Evolutionary conservation across 495 filamentous ascomycete genomes (phyloP), one percentile per base, ranked within the genome.

Genomic region (Cairneyella variabilis): DNA sequence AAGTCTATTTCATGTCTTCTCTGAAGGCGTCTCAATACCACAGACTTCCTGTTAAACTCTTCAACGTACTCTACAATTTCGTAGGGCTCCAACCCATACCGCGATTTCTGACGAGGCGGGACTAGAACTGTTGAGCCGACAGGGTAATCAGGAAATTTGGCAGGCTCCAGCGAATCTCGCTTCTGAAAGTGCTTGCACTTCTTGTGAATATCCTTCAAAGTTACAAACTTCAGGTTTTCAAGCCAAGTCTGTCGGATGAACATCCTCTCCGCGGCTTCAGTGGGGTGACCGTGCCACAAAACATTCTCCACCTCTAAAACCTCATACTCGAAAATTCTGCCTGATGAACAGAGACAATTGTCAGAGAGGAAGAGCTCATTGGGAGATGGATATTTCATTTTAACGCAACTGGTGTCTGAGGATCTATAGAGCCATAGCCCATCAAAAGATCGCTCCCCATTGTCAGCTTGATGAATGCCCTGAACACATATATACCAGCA

Each of bases 331-430:
- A 73, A 56, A n/a, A 85, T 70, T 68, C 23, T 26, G 17, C 12
- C 21, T 18, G 70, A 72, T 12, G 66, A 65, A 53, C 88, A 91
- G 12, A 83, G 84, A 65, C 88, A 91, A 53, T 91, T 81, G 58
- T 90, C 80, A 0, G 84, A 88, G 8, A 91, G 67, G 61, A 91
- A 91, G 0, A 91, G 66, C 62, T 91, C 88, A 52, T 89, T 84
- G 0, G 65, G 51, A 59, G 76, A 81, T 2, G 84, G 85, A 59
- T 90, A 91, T 16, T 72, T 69, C 69, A 81, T 80, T 12, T 74
- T 68, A 2, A 72, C 72, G 48, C 87, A 83, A 0, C 77, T 78
- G 3, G 86, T 91, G 27, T 91, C 84, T 3, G 73, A 68, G 1
- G 86, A 76, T 11, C 75, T 70, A 59, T 91, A 91, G 0, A 90